Conservation (phyloP, 257 asterid genomes). For the Striga asiatica region DNA sequence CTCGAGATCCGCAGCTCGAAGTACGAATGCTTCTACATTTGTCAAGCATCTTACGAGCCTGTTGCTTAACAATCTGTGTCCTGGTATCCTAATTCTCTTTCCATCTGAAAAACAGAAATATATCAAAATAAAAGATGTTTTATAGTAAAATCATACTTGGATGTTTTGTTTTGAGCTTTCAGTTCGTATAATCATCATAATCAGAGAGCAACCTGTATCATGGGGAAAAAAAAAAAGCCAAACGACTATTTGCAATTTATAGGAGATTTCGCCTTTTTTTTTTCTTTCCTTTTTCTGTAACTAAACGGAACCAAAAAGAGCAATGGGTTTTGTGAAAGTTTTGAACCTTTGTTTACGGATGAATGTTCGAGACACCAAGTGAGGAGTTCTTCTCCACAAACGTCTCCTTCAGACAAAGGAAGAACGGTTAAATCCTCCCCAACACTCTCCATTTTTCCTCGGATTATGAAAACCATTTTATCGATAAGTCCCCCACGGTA, state of each 20-base stretch:
- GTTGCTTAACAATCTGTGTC: slow-evolving; percentile 57
- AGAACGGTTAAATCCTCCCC: slow-evolving; percentile 55
- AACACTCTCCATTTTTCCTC: slow-evolving; percentile 65
- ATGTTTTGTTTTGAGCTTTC: not conserved
- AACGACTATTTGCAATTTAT: too few species aligned
- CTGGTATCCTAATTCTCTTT: slow-evolving; percentile 46
- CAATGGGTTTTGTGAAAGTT: too few species aligned
- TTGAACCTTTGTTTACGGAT: slow-evolving; percentile 69
- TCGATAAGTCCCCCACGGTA: slow-evolving; percentile 62
- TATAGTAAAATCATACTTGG: too few species aligned
- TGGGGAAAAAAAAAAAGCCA: too few species aligned
- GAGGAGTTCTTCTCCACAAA: slow-evolving; percentile 94
- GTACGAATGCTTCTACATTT: slow-evolving; percentile 70
- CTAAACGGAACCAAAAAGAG: too few species aligned
- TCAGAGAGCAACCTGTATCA: too few species aligned
- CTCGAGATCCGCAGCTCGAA: slow-evolving; percentile 76
- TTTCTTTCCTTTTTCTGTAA: too few species aligned
- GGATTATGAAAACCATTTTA: slow-evolving; percentile 81
- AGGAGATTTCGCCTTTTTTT: too few species aligned
- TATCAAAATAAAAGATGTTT: not conserved
- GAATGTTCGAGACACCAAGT: slow-evolving; percentile 96
- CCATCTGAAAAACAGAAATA: slow-evolving; percentile 34
- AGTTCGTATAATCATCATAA: not conserved
- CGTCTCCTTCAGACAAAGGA: slow-evolving; percentile 66
- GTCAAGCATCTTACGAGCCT: slow-evolving; percentile 58